phyloP scores from a whole-genome alignment of 2,329 filamentous ascomycete genomes.

The Arthrinium puccinioides region DNA sequence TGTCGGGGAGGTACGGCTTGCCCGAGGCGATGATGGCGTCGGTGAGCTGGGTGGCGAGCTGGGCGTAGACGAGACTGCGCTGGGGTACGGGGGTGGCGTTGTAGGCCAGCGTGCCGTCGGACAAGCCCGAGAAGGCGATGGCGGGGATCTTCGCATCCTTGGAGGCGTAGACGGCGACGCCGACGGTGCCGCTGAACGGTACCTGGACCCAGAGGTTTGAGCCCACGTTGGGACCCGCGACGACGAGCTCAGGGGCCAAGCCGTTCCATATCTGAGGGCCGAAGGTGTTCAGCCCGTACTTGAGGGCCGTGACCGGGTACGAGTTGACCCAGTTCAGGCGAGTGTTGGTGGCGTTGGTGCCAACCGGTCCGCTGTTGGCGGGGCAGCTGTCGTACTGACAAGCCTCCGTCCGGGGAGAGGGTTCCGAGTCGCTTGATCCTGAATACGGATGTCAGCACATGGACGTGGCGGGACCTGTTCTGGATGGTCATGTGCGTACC shows the following conservation, averaged over 20 bases:
- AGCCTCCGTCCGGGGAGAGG: constrained; percentile 35
- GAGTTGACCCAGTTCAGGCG: constrained; percentile 68
- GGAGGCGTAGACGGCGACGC: constrained; percentile 53
- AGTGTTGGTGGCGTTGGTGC: constrained; percentile 47
- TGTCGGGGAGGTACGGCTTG: constrained; percentile 53
- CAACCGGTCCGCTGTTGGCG: constrained; percentile 44
- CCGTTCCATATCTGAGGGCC: constrained; percentile 45
- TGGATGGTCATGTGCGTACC: constrained; percentile 28
- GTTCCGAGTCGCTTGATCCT: constrained; percentile 47
- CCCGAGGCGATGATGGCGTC: constrained; percentile 46
- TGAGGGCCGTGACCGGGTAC: constrained; percentile 57
- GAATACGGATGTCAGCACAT: not conserved
- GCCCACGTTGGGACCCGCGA: constrained; percentile 53
- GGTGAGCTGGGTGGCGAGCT: constrained; percentile 53
- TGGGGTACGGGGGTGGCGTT: constrained; percentile 42
- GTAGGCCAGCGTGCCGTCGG: constrained; percentile 44
- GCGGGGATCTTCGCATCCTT: constrained; percentile 49
- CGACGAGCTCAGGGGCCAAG: constrained; percentile 51
- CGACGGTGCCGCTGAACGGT: constrained; percentile 60
- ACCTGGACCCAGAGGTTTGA: constrained; percentile 49
- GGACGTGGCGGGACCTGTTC: not conserved
- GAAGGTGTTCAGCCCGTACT: constrained; percentile 52
- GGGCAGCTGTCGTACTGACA: constrained; percentile 60
- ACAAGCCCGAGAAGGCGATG: constrained; percentile 59
- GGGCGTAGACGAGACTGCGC: constrained; percentile 54